Conservation (phyloP, 495 filamentous ascomycete species). For the Pyronema omphalodes region DNA sequence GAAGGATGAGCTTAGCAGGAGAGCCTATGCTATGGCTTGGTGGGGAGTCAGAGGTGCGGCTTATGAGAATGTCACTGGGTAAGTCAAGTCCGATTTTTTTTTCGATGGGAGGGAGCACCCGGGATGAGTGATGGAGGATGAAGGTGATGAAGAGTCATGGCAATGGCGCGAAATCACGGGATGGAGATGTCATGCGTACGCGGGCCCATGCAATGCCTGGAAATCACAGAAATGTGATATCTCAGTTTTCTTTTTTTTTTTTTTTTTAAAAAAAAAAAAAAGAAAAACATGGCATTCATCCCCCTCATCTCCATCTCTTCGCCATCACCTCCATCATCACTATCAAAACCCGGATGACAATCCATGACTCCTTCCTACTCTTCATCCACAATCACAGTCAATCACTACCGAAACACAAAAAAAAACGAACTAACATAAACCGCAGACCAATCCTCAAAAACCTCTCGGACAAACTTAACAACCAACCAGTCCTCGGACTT, state of each 20-base stretch:
- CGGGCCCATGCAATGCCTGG: no score
- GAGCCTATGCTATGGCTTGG: slow-evolving; percentile 83
- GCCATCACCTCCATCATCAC: background rate
- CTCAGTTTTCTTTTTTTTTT: background rate
- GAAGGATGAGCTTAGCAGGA: slow-evolving; percentile 64
- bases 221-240: no score
- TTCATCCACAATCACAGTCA: background rate
- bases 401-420: background rate
- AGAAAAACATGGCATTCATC: no score
- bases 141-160: background rate
- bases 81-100: slow-evolving; percentile 10
- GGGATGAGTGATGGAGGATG: background rate
- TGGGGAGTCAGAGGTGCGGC: slow-evolving; percentile 92
- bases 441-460: slow-evolving; percentile 28
- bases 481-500: slow-evolving; percentile 58
- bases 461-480: slow-evolving; percentile 47
- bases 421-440: no score
- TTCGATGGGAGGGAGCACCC: background rate
- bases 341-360: no score
- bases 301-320: background rate
- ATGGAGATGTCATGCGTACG: no score
- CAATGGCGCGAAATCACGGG: no score
- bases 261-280: background rate
- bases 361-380: background rate
- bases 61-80: slow-evolving; percentile 85